Percentiles rank a stretch among this genome's conserved stretches.
Conservation (phyloP, 306 rosid species). For the Dalbergia cochinchinensis region DNA sequence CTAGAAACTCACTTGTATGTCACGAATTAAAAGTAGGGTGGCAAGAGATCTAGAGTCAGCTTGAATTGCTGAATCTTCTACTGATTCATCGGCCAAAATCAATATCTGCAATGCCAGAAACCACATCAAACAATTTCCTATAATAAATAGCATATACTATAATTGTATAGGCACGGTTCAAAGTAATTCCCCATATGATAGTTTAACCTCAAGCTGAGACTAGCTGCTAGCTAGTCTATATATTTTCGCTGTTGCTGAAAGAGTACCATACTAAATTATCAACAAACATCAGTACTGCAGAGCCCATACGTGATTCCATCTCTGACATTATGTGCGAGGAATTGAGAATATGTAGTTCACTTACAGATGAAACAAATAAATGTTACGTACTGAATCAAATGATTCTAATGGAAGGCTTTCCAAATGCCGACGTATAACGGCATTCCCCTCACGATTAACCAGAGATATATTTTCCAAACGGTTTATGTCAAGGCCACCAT, state of each 20-base stretch:
- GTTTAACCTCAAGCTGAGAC: slow-evolving; percentile 38
- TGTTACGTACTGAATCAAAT: slow-evolving; percentile 83
- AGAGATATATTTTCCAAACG: slow-evolving; percentile 76
- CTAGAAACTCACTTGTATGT: slow-evolving; percentile 74
- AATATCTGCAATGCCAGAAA: slow-evolving; percentile 64
- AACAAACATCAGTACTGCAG: slow-evolving; percentile 25
- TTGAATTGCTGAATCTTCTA: slow-evolving; percentile 96
- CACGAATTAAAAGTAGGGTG: slow-evolving; percentile 88
- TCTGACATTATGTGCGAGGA: slow-evolving; percentile 31
- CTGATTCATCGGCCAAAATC: slow-evolving; percentile 95
- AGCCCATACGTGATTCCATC: slow-evolving; percentile 14
- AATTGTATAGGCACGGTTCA: slow-evolving; percentile 11
- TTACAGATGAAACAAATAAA: slow-evolving; percentile 32
- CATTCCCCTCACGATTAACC: slow-evolving; percentile 91
- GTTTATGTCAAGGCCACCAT: slow-evolving; percentile 85
- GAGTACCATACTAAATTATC: slow-evolving; percentile 20
- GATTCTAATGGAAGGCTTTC: slow-evolving; percentile 93
- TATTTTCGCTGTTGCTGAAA: slow-evolving; percentile 27
- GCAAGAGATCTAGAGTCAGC: slow-evolving; percentile 99
- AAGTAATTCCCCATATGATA: slow-evolving; percentile 15
- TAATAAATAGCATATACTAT: slow-evolving; percentile 27
- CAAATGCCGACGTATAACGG: slow-evolving; percentile 89
- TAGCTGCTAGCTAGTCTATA: slow-evolving; percentile 14
- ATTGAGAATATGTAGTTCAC: slow-evolving; percentile 23
- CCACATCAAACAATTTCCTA: slow-evolving; percentile 40